A percentile compares a stretch with the other conserved stretches of the same genome.
Evolutionary conservation across 345 rosid genomes (phyloP).

Genomic region (Salix suchowensis): DNA sequence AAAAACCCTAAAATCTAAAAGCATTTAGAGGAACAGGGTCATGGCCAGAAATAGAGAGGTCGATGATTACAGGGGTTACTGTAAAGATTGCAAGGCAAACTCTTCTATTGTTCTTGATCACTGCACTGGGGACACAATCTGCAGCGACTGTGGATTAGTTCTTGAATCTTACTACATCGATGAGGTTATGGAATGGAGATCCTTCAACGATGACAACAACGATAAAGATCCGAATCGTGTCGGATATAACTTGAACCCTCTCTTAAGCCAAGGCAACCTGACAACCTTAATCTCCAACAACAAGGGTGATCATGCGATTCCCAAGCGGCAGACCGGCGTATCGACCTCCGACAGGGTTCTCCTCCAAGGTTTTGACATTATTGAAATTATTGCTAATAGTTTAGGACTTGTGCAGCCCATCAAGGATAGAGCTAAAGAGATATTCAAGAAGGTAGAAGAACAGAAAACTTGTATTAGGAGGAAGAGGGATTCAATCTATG

Average conservation of each 20-base stretch:
- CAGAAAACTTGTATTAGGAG: slow-evolving; percentile 2
- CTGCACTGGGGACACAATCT: slow-evolving; percentile 3
- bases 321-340: neutral
- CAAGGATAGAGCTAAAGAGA: slow-evolving; percentile 16
- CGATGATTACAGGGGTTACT: neutral
- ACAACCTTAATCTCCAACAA: neutral
- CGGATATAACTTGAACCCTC: neutral
- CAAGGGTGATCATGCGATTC: neutral
- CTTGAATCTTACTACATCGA: neutral
- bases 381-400: slow-evolving; percentile 10
- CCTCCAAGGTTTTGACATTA: neutral
- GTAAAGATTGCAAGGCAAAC: slow-evolving; percentile 7
- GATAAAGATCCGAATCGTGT: slow-evolving; percentile 17
- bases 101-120: slow-evolving; percentile 7
- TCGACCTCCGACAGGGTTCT: neutral
- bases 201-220: slow-evolving; percentile 11
- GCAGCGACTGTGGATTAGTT: slow-evolving; percentile 13
- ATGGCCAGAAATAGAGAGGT: neutral
- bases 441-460: slow-evolving; percentile 10
- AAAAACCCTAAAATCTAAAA: neutral
- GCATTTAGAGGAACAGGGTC: neutral
- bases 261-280: slow-evolving; percentile 2
- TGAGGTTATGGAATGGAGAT: slow-evolving; percentile 12
- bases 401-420: neutral
- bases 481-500: neutral